phyloP scores from a whole-genome alignment of 2,329 filamentous ascomycete genomes.

The Ploettnerulaceae sp. region DNA sequence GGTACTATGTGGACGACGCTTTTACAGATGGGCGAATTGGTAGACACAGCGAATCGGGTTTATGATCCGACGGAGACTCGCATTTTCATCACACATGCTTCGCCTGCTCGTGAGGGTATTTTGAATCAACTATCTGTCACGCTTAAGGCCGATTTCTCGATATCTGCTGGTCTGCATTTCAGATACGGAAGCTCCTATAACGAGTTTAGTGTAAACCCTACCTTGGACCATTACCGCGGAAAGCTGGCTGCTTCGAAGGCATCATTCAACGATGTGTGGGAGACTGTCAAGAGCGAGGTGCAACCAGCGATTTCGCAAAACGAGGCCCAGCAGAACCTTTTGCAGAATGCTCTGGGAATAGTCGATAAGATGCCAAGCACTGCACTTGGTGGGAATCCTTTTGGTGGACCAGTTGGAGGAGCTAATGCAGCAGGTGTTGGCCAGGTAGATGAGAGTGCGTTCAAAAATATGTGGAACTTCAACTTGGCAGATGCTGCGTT shows the following conservation, averaged over 20 bases:
- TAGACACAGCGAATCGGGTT: constrained; percentile 95
- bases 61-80: constrained; percentile 98
- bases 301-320: constrained; percentile 92
- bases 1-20: constrained; percentile 99
- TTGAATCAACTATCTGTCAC: constrained; percentile 97
- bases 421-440: constrained; percentile 64
- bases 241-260: constrained; percentile 97
- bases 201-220: constrained; percentile 98
- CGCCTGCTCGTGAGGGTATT: constrained; percentile 91
- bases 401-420: constrained; percentile 77
- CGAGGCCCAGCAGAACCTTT: constrained; percentile 84
- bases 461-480: constrained; percentile 99
- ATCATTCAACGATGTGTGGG: constrained; percentile 99
- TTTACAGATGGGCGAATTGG: constrained; percentile 94
- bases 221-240: constrained; percentile 94
- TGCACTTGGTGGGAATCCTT: constrained; percentile 93
- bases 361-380: constrained; percentile 98
- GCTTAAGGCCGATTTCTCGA: constrained; percentile 95
- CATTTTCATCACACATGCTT: constrained; percentile 94
- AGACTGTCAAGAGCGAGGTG: constrained; percentile 94
- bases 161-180: constrained; percentile 97
- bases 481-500: constrained; percentile 97
- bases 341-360: constrained; percentile 86
- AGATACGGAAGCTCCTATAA: constrained; percentile 99
- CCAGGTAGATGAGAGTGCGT: constrained; percentile 95